A percentile compares a stretch with the other conserved stretches of the same genome.
phyloP scores from a whole-genome alignment of 495 filamentous ascomycete species.

The Hypoxylon perforatum region DNA sequence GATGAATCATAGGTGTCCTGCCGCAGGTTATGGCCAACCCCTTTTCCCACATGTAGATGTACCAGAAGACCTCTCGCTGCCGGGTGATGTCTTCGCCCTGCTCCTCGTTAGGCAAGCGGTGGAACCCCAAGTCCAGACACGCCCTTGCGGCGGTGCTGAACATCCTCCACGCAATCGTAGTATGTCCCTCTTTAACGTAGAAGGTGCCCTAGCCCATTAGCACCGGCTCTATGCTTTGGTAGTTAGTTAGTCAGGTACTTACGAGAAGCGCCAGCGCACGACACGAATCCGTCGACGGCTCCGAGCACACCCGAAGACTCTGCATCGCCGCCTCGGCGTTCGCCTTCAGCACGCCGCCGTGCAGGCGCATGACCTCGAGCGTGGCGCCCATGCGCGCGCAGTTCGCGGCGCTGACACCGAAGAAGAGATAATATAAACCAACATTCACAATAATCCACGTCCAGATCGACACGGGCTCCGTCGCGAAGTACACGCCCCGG shows the following conservation, averaged over 20 bases:
- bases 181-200: slow-evolving; percentile 42
- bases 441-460: slow-evolving; percentile 68
- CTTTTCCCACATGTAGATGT: slow-evolving; percentile 68
- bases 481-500: slow-evolving; percentile 68
- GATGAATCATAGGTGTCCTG: slow-evolving; percentile 67
- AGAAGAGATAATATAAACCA: slow-evolving; percentile 66
- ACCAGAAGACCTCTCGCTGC: slow-evolving; percentile 67
- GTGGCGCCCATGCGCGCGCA: slow-evolving; percentile 26
- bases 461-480: slow-evolving; percentile 65
- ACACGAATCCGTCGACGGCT: slow-evolving; percentile 41
- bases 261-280: slow-evolving; percentile 42
- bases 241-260: slow-evolving; percentile 3
- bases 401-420: slow-evolving; percentile 36
- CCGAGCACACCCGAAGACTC: slow-evolving; percentile 39
- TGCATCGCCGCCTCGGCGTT: slow-evolving; percentile 33
- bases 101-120: slow-evolving; percentile 45
- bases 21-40: slow-evolving; percentile 70
- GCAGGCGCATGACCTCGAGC: slow-evolving; percentile 22
- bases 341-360: slow-evolving; percentile 15
- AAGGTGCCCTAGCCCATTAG: slow-evolving; percentile 32
- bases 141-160: slow-evolving; percentile 34
- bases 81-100: slow-evolving; percentile 39
- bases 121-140: slow-evolving; percentile 37
- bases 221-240: not conserved
- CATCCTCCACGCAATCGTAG: slow-evolving; percentile 40